Conservation (phyloP, 1,284 basidiomycete species). For the Sporisorium reilianum region DNA sequence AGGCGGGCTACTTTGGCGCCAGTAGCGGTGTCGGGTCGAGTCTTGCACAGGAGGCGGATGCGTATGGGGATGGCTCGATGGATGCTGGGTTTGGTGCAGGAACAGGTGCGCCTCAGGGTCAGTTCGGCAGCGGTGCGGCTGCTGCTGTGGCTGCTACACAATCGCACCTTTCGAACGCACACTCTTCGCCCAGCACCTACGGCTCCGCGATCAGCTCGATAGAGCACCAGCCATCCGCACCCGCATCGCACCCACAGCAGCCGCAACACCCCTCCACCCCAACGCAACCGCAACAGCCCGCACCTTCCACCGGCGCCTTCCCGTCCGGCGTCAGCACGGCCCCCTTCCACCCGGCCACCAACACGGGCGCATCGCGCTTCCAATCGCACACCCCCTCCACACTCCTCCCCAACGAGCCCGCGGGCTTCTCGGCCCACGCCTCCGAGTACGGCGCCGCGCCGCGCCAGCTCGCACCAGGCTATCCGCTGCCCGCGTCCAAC, state of each 20-base stretch:
- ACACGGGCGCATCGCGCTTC: conserved; percentile 28
- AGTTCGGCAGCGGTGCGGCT: not conserved
- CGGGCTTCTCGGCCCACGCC: conserved; percentile 17
- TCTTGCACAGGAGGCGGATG: conserved; percentile 32
- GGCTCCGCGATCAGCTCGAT: conserved; percentile 32
- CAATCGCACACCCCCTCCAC: conserved; percentile 53
- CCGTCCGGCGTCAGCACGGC: conserved; percentile 27
- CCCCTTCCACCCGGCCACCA: conserved; percentile 3
- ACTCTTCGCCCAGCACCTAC: conserved; percentile 34
- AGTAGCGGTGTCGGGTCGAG: not conserved
- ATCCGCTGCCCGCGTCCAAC: conserved; percentile 53
- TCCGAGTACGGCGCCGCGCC: conserved; percentile 17
- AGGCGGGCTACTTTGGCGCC: conserved; percentile 27
- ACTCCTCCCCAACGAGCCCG: conserved; percentile 39
- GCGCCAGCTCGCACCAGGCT: conserved; percentile 49
- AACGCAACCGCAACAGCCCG: not conserved
- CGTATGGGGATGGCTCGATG: conserved; percentile 14
- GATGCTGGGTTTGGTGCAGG: conserved; percentile 21
- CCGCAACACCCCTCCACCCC: conserved; percentile 6
- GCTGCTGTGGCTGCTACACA: conserved; percentile 7
- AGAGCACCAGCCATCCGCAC: conserved; percentile 8
- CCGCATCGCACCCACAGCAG: conserved; percentile 8
- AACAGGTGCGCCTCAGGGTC: conserved; percentile 17
- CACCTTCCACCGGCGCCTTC: conserved; percentile 28
- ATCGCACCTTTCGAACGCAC: conserved; percentile 21